Percentiles rank a stretch among this genome's conserved stretches.
phyloP scores from a whole-genome alignment of 768 basidiomycete genomes.

The Cyathus striatus region DNA sequence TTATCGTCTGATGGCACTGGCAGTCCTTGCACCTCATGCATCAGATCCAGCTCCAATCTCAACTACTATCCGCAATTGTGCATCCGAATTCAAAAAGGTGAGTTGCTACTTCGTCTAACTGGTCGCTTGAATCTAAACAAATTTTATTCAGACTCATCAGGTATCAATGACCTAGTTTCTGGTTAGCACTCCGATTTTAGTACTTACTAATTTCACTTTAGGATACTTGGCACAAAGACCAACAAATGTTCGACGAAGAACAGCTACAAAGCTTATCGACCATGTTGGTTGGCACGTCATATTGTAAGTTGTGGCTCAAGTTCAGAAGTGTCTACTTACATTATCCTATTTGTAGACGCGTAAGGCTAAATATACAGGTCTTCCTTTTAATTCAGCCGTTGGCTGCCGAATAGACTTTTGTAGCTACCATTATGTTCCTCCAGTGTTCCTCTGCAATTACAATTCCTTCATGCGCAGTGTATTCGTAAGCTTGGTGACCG shows the following conservation, averaged over 20 bases:
- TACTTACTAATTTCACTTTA: slow-evolving; percentile 31
- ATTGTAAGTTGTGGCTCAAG: slow-evolving; percentile 55
- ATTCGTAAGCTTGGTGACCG: too few relatives aligned
- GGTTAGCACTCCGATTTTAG: slow-evolving; percentile 7
- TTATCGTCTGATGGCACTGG: too few relatives aligned
- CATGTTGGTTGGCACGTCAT: slow-evolving; percentile 88
- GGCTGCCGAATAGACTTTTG: too few relatives aligned
- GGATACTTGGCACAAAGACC: slow-evolving; percentile 93
- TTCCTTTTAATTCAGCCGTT: too few relatives aligned
- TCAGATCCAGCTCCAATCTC: slow-evolving; percentile 88
- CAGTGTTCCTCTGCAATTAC: too few relatives aligned
- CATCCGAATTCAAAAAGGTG: slow-evolving; percentile 83
- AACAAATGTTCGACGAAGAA: slow-evolving; percentile 82
- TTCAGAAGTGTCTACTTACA: too few relatives aligned
- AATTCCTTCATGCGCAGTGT: too few relatives aligned
- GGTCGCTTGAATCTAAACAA: slow-evolving; percentile 8
- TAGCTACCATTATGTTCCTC: too few relatives aligned
- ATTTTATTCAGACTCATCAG: slow-evolving; percentile 50
- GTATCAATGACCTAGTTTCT: slow-evolving; percentile 24
- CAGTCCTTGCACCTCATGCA: slow-evolving; percentile 73
- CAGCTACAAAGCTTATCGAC: slow-evolving; percentile 82
- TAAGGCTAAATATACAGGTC: too few relatives aligned
- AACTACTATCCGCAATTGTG: slow-evolving; percentile 81
- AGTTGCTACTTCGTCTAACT: slow-evolving; percentile 8
- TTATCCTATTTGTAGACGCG: too few relatives aligned